Conservation (phyloP, 495 filamentous ascomycete genomes). For the Penicillium canescens region DNA sequence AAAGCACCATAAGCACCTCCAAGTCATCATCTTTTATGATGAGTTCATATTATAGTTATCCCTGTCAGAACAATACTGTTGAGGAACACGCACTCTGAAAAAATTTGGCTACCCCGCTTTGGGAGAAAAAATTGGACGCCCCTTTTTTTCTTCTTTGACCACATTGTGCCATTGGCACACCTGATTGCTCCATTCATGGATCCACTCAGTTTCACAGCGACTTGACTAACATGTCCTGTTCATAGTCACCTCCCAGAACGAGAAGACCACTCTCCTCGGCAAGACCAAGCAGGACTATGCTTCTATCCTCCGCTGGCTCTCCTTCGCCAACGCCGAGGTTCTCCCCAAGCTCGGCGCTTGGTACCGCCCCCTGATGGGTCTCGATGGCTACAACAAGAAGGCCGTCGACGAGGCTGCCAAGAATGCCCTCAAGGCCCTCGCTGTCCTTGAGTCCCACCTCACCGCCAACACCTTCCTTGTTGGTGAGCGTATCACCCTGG, state of each 20-base stretch:
- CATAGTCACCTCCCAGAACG: slow-evolving; percentile 96
- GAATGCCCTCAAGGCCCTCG: slow-evolving; percentile 62
- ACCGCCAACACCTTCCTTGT: slow-evolving; percentile 94
- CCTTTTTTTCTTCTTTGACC: slow-evolving; percentile 8
- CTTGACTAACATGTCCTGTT: slow-evolving; percentile 29
- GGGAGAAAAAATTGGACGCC: slow-evolving; percentile 18
- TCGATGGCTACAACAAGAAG: slow-evolving; percentile 96
- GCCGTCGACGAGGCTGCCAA: slow-evolving; percentile 75
- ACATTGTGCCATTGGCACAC: slow-evolving; percentile 17
- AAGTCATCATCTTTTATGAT: slow-evolving; percentile 60
- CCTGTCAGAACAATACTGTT: slow-evolving; percentile 89
- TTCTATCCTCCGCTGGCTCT: slow-evolving; percentile 96
- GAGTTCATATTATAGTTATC: slow-evolving; percentile 91
- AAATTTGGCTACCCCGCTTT: slow-evolving; percentile 35
- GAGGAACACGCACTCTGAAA: slow-evolving; percentile 34
- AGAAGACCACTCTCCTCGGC: slow-evolving; percentile 97
- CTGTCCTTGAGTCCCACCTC: slow-evolving; percentile 82
- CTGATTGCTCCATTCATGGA: slow-evolving; percentile 20
- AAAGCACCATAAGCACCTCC: background rate
- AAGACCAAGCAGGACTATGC: slow-evolving; percentile 99
- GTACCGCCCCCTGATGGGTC: slow-evolving; percentile 86
- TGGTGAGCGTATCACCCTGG: slow-evolving; percentile 94
- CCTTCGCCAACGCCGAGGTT: slow-evolving; percentile 84
- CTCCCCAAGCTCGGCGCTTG: slow-evolving; percentile 72
- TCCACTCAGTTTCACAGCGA: slow-evolving; percentile 11